phyloP scores from a whole-genome alignment of 768 basidiomycete genomes.

The Russula sp. region DNA sequence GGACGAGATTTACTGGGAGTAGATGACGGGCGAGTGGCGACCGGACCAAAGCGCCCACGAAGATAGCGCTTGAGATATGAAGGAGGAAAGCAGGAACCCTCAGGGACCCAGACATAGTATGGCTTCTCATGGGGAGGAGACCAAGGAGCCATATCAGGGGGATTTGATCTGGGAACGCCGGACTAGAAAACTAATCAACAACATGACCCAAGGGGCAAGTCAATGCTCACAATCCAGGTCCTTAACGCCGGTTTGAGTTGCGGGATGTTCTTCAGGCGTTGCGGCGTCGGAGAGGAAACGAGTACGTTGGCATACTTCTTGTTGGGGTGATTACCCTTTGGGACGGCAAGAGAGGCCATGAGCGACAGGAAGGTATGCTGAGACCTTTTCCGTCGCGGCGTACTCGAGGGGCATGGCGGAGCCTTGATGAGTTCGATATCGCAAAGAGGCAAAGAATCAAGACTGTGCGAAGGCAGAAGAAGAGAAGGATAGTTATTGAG shows the following conservation, averaged over 20 bases:
- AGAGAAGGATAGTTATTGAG: constrained; percentile 27
- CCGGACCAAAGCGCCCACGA: constrained; percentile 8
- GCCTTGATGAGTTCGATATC: constrained; percentile 12
- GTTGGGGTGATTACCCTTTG: constrained; percentile 17
- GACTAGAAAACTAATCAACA: constrained; percentile 19
- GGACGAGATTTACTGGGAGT: not conserved
- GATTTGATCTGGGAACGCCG: constrained; percentile 8
- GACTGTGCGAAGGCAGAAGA: constrained; percentile 23
- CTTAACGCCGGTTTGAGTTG: constrained; percentile 25
- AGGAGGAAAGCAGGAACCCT: constrained; percentile 31
- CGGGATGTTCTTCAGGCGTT: constrained; percentile 21
- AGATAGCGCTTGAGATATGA: constrained; percentile 17
- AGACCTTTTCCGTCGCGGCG: constrained; percentile 1
- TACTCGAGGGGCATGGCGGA: constrained; percentile 18
- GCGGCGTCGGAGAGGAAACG: constrained; percentile 27
- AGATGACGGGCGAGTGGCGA: not conserved
- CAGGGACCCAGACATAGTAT: constrained; percentile 26
- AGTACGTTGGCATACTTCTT: constrained; percentile 24
- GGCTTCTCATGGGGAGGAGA: constrained; percentile 22
- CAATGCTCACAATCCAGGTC: constrained; percentile 29
- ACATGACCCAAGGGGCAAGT: not conserved
- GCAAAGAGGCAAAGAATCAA: constrained; percentile 21
- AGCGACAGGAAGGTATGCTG: constrained; percentile 23
- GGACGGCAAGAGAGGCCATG: constrained; percentile 24
- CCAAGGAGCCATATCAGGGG: constrained; percentile 29